Base-by-base conservation (phyloP, 352 stramenopile genomes). In the Blastocystis sp. region DNA sequence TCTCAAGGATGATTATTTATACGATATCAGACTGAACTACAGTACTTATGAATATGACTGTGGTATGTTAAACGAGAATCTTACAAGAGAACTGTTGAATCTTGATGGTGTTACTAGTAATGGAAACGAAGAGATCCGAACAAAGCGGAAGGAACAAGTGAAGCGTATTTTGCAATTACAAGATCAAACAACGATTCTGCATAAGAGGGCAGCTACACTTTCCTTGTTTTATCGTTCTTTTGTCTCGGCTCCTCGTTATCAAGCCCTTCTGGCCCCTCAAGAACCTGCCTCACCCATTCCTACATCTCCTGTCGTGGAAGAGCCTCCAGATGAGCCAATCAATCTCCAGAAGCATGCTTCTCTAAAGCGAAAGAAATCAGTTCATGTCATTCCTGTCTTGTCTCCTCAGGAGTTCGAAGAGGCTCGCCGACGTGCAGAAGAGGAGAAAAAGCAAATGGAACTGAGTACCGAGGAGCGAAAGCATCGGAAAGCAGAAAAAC, bases 11-110 rank as follows among this genome's bases (percentile, higher is more conserved):
- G 73, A 84, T 44, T 84, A 66, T 37, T 17, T 84, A 11, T 84
- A 84, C 24, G 27, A 35, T 3, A 84, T 84, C 54, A 54, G 73
- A 33, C 73, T 84, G 13, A 66, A 30, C 48, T 84, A 68, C n/a
- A 84, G 73, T 22, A 69, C 73, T 15, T 84, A 84, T 64, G 73
- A 84, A 42, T 84, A 84, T 69, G 73, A 84, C 24, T 84, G 73
- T 42, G 73, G 73, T 0, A 84, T 84, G 73, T 37, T 84, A 22
- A 84, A 84, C 53, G 73, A 84, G 53, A 84, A 84, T 68, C 73
- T 84, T 5, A 84, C 73, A 42, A 66, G 54, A n/a, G 48, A 84
- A 40, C 53, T 84, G 30, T 42, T 84, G 11, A 44, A 30, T 27
- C 73, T 84, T 33, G 73, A 84, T 64, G 51, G 73, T 15, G 27